These are phyloP conservation scores for Lachancea thermotolerans DNA, from an alignment of 805 yeast genomes.

Conservation along the genomic window DNA sequence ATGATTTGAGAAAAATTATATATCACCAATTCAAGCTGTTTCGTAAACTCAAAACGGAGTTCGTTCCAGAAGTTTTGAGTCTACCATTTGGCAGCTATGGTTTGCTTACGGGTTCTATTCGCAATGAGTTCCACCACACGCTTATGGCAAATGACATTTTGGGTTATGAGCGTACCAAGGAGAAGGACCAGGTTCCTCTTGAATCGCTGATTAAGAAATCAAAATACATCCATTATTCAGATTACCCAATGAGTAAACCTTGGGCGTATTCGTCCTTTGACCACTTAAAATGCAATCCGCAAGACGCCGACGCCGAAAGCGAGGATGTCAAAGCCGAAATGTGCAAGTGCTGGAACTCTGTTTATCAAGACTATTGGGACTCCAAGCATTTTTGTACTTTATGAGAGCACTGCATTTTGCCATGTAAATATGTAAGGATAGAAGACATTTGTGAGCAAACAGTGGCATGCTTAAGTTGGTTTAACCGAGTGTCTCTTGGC, in stretches of 20 bases:
- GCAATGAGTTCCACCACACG: conserved; percentile 17
- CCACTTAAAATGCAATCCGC: conserved; percentile 17
- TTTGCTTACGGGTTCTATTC: conserved; percentile 25
- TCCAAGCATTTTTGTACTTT: conserved; percentile 15
- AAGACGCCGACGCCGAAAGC: conserved; percentile 7
- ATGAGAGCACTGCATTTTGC: not conserved
- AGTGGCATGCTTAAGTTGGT: not conserved
- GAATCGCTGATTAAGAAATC: conserved; percentile 23
- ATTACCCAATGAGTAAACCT: conserved; percentile 61
- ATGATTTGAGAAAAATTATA: conserved; percentile 17
- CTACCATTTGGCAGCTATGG: conserved; percentile 30
- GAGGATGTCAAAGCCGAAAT: conserved; percentile 10
- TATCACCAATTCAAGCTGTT: conserved; percentile 26
- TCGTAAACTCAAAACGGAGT: conserved; percentile 19
- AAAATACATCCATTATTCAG: conserved; percentile 56
- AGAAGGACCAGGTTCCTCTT: conserved; percentile 49
- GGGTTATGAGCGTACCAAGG: conserved; percentile 30
- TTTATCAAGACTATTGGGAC: conserved; percentile 16
- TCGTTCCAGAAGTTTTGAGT: conserved; percentile 25
- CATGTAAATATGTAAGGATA: no score
- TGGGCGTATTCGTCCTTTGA: conserved; percentile 37
- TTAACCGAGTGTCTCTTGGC: conserved; percentile 40
- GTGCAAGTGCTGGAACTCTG: conserved; percentile 25
- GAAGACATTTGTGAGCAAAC: not conserved
- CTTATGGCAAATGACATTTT: conserved; percentile 24